Conservation (phyloP, 169 alveolate species). For the Plasmodium blacklocki region DNA sequence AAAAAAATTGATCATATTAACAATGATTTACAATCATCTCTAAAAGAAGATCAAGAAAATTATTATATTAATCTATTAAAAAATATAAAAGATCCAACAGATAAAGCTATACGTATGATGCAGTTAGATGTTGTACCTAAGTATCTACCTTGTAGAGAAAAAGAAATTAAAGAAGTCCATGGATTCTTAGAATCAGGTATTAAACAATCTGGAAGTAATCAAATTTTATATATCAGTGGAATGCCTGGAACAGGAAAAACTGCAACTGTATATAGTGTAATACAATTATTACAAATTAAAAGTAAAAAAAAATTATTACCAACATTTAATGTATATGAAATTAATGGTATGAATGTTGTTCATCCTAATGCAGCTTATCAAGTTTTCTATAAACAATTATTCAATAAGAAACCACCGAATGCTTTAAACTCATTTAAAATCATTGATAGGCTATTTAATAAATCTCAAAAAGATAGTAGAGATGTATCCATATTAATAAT, state of each 20-base stretch:
- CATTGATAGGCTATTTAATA: slow-evolving; percentile 53
- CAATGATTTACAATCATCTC: neutral
- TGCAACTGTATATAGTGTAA: slow-evolving; percentile 85
- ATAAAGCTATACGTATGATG: slow-evolving; percentile 71
- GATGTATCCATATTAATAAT: slow-evolving; percentile 78
- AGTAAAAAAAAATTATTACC: slow-evolving; percentile 76
- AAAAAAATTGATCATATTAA: neutral
- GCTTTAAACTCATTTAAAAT: slow-evolving; percentile 61
- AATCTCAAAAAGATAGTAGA: slow-evolving; percentile 33
- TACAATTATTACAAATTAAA: slow-evolving; percentile 59
- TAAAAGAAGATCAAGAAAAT: slow-evolving; percentile 60
- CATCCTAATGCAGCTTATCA: slow-evolving; percentile 85
- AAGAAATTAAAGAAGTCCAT: slow-evolving; percentile 81
- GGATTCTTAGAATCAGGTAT: slow-evolving; percentile 84
- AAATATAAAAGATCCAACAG: slow-evolving; percentile 52
- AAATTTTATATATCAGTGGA: slow-evolving; percentile 86
- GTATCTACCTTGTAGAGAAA: slow-evolving; percentile 79
- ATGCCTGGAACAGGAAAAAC: slow-evolving; percentile 91
- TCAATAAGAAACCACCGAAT: slow-evolving; percentile 58
- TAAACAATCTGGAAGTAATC: slow-evolving; percentile 88
- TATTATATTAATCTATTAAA: slow-evolving; percentile 33
- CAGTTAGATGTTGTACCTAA: slow-evolving; percentile 71
- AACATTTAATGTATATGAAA: slow-evolving; percentile 83
- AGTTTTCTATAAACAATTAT: slow-evolving; percentile 78
- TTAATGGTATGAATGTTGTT: slow-evolving; percentile 84